These are phyloP conservation scores for Breynia disticha DNA, from an alignment of 441 rosid species.

Conservation along the genomic window DNA sequence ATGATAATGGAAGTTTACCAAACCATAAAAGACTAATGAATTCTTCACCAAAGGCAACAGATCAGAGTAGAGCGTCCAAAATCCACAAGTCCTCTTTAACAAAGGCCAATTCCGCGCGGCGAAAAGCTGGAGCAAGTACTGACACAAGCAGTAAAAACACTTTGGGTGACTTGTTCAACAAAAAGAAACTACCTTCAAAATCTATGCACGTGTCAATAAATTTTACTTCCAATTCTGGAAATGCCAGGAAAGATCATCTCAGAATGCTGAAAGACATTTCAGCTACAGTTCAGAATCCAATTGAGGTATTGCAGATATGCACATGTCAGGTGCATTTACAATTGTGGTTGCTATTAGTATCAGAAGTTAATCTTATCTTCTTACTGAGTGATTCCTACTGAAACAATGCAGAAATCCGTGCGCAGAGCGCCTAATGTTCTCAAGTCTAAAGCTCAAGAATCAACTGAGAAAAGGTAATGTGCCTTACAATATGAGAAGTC, in stretches of 20 bases:
- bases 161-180: slow-evolving; percentile 21
- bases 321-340: too few species aligned
- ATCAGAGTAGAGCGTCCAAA: slow-evolving; percentile 23
- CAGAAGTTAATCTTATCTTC: not conserved
- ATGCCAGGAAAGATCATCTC: slow-evolving; percentile 22
- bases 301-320: slow-evolving; percentile 23
- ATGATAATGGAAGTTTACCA: slow-evolving; percentile 24
- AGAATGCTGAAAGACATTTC: slow-evolving; percentile 31
- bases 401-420: slow-evolving; percentile 44
- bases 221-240: slow-evolving; percentile 27
- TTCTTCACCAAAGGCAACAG: slow-evolving; percentile 23
- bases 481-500: not conserved
- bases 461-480: slow-evolving; percentile 45
- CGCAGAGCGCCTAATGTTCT: slow-evolving; percentile 23
- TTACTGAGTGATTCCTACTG: slow-evolving; percentile 14
- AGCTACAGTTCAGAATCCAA: slow-evolving; percentile 21
- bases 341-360: too few species aligned
- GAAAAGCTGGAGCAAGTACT: slow-evolving; percentile 21
- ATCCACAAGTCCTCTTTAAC: slow-evolving; percentile 24
- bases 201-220: slow-evolving; percentile 42
- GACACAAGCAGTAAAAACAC: slow-evolving; percentile 18
- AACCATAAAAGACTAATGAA: slow-evolving; percentile 28
- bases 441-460: slow-evolving; percentile 25
- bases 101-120: slow-evolving; percentile 24
- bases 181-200: slow-evolving; percentile 32